These are phyloP conservation scores for Ramichloridium luteum DNA, from an alignment of 2,329 filamentous ascomycete genomes.

Conservation along the genomic window DNA sequence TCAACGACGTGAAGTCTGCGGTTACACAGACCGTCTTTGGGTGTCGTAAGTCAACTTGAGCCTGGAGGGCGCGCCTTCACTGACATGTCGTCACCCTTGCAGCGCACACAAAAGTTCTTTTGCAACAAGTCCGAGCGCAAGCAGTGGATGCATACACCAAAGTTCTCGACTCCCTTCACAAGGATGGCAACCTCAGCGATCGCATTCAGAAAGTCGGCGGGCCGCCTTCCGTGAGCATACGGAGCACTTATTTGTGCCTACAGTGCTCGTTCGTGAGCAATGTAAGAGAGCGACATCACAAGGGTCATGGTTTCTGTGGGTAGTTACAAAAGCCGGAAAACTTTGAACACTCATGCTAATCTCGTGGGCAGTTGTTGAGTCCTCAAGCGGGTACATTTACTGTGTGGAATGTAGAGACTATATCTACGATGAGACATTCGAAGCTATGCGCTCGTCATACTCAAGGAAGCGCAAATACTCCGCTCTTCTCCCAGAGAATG, in stretches of 20 bases:
- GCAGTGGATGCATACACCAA: constrained; percentile 61
- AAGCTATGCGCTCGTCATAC: constrained; percentile 51
- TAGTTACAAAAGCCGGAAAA: constrained; percentile 1
- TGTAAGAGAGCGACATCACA: constrained; percentile 59
- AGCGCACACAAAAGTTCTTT: constrained; percentile 63
- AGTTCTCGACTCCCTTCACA: constrained; percentile 58
- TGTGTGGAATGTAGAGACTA: constrained; percentile 75
- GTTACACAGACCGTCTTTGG: constrained; percentile 21
- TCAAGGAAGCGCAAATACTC: constrained; percentile 54
- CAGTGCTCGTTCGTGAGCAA: constrained; percentile 60
- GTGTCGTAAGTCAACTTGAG: constrained; percentile 9
- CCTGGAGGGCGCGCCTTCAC: background rate
- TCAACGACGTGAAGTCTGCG: constrained; percentile 25
- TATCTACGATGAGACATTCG: constrained; percentile 70
- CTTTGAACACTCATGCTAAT: constrained; percentile 16
- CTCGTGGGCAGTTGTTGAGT: constrained; percentile 58
- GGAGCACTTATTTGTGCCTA: constrained; percentile 49
- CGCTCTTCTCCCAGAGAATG: constrained; percentile 41
- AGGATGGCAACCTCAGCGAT: constrained; percentile 56
- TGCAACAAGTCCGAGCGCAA: constrained; percentile 55
- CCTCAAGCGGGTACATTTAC: constrained; percentile 59
- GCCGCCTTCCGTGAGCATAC: constrained; percentile 13
- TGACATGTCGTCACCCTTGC: constrained; percentile 20
- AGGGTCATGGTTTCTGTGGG: constrained; percentile 62
- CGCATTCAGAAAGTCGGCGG: constrained; percentile 44